phyloP scores from a whole-genome alignment of 139 green algal species.

The Monoraphidium neglectum region DNA sequence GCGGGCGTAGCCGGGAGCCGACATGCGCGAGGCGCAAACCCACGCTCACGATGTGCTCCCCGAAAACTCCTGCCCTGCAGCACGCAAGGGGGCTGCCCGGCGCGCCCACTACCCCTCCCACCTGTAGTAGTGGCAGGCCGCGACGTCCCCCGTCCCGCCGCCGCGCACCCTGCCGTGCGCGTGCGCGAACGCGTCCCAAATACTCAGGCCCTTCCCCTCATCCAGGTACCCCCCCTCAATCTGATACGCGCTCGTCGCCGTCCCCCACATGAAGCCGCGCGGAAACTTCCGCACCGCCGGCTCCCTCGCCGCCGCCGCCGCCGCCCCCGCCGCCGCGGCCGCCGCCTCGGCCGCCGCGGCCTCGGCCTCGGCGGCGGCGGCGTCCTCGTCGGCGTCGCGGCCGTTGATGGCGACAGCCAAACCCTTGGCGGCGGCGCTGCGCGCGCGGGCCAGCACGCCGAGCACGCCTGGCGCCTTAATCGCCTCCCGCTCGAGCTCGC shows the following conservation, averaged over 20 bases:
- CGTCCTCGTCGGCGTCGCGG: neutral
- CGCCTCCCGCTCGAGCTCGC: too few relatives aligned
- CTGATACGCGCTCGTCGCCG: slow-evolving; percentile 39
- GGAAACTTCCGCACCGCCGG: slow-evolving; percentile 29
- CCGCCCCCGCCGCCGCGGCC: neutral
- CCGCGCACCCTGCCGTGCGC: slow-evolving; percentile 39
- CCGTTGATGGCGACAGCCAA: too few relatives aligned
- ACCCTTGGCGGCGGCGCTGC: too few relatives aligned
- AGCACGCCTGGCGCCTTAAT: too few relatives aligned
- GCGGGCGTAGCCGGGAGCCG: too few relatives aligned
- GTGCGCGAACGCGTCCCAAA: slow-evolving; percentile 47
- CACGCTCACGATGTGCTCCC: too few relatives aligned
- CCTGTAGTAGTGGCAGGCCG: slow-evolving; percentile 49
- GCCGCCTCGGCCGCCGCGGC: neutral
- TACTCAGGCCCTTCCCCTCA: slow-evolving; percentile 33
- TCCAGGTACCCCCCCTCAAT: slow-evolving; percentile 37
- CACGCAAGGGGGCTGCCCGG: too few relatives aligned
- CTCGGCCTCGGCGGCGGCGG: neutral
- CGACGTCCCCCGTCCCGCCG: slow-evolving; percentile 40
- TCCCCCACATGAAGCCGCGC: slow-evolving; percentile 39
- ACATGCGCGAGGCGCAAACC: too few relatives aligned
- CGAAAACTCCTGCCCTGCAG: too few relatives aligned
- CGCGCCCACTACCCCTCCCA: too few relatives aligned
- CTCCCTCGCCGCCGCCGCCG: neutral
- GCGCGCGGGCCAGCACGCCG: too few relatives aligned